Conservation (phyloP, 805 yeast species). For the Ogataea glucozyma region DNA sequence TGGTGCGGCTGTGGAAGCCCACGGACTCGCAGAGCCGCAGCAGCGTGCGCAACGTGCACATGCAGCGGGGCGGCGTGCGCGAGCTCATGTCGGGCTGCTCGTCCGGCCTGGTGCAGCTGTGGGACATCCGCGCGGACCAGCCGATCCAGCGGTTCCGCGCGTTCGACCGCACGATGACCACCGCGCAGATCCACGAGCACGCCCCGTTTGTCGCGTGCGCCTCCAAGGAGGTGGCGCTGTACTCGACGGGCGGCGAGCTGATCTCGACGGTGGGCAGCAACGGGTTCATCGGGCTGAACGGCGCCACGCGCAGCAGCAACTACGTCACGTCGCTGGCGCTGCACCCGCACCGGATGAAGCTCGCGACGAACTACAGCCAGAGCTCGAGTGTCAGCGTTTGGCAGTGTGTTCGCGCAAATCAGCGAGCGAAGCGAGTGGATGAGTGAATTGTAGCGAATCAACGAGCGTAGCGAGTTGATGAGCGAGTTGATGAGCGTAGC, state of each 20-base stretch:
- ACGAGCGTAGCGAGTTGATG: no score
- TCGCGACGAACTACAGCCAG: constrained; percentile 83
- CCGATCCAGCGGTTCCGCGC: constrained; percentile 71
- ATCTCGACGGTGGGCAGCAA: constrained; percentile 52
- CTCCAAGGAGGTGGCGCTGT: constrained; percentile 71
- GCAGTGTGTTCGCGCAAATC: constrained; percentile 43
- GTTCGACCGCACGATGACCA: constrained; percentile 52
- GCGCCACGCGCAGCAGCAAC: constrained; percentile 44
- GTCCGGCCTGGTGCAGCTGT: constrained; percentile 79
- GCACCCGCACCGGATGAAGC: constrained; percentile 94
- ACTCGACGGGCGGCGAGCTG: constrained; percentile 82
- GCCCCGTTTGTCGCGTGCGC: constrained; percentile 95
- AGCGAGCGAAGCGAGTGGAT: no score
- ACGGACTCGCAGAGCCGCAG: constrained; percentile 26
- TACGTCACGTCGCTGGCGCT: constrained; percentile 69
- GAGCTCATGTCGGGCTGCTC: constrained; percentile 83
- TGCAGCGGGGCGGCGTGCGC: constrained; percentile 96
- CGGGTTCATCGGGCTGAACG: constrained; percentile 44
- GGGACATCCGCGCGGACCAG: constrained; percentile 82
- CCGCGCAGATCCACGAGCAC: constrained; percentile 88
- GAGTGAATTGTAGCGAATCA: not conserved
- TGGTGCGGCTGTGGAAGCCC: constrained; percentile 82
- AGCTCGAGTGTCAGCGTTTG: constrained; percentile 70
- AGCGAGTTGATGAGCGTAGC: no score
- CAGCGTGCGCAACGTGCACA: constrained; percentile 70